Conservation (phyloP, 495 filamentous ascomycete species). For the Aspergillus saccharolyticus region DNA sequence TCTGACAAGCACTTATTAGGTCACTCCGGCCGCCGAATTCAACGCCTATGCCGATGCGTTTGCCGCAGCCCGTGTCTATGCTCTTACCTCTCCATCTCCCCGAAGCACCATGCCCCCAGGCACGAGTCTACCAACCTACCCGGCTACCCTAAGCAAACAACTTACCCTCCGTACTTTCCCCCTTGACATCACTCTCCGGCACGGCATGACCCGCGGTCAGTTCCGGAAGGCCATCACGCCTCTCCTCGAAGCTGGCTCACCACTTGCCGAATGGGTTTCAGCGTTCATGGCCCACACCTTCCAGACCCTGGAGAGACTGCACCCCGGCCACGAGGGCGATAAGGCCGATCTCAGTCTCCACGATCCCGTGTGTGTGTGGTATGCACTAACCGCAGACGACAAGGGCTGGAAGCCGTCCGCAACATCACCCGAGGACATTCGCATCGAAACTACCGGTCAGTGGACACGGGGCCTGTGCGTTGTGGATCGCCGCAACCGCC, state of each 20-base stretch:
- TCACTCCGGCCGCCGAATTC: conserved; percentile 76
- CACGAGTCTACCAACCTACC: conserved; percentile 56
- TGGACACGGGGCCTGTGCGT: conserved; percentile 94
- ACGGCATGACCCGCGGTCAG: conserved; percentile 56
- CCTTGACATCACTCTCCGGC: conserved; percentile 79
- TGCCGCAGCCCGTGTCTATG: conserved; percentile 83
- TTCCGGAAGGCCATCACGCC: conserved; percentile 54
- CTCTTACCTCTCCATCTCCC: conserved; percentile 78
- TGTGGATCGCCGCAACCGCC: conserved; percentile 63
- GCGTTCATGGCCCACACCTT: conserved; percentile 77
- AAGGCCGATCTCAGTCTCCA: conserved; percentile 67
- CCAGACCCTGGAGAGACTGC: conserved; percentile 59
- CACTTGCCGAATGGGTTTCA: conserved; percentile 75
- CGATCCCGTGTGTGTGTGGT: conserved; percentile 87
- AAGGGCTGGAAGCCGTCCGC: conserved; percentile 39
- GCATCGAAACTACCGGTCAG: conserved; percentile 82
- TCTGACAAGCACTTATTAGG: conserved; percentile 25
- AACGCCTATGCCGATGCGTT: conserved; percentile 78
- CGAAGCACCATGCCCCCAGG: conserved; percentile 61
- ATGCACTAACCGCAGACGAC: conserved; percentile 57
- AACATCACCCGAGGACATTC: conserved; percentile 59
- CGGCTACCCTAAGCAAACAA: conserved; percentile 53
- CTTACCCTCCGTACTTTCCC: conserved; percentile 80
- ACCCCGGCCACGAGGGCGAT: conserved; percentile 49
- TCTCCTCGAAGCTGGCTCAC: conserved; percentile 52